Conservation (phyloP, 345 rosid species). For the Erucastrum elatum region DNA sequence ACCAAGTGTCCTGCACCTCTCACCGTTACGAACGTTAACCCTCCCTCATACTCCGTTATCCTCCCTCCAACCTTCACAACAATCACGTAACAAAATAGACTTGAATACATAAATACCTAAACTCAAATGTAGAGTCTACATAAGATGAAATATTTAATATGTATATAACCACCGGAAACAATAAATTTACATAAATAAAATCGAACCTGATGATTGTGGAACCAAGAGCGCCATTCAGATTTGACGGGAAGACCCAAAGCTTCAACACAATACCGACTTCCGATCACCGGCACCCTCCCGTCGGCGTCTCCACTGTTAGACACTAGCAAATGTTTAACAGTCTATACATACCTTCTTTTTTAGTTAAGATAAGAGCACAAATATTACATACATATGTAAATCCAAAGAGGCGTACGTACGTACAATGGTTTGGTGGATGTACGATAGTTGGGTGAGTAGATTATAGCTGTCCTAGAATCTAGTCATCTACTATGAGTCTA, state of each 20-base stretch:
- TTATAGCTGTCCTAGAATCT: neutral
- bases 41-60: slow-evolving; percentile 52
- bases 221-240: slow-evolving; percentile 62
- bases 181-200: neutral
- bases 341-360: neutral
- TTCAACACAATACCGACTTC: slow-evolving; percentile 53
- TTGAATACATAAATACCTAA: neutral
- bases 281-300: slow-evolving; percentile 58
- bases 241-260: slow-evolving; percentile 47
- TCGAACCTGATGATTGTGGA: slow-evolving; percentile 52
- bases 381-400: neutral
- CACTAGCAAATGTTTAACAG: neutral
- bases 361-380: neutral
- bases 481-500: too few relatives aligned
- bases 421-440: slow-evolving; percentile 7
- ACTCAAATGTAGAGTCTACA: neutral
- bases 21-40: slow-evolving; percentile 55
- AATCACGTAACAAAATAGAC: neutral
- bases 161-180: neutral
- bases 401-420: neutral
- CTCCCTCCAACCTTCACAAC: slow-evolving; percentile 61
- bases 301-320: slow-evolving; percentile 58
- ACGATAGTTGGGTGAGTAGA: neutral
- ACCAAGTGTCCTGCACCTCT: slow-evolving; percentile 74
- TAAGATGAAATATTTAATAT: neutral